Conservation (phyloP, 768 basidiomycete genomes). For the Naganishia onofrii region DNA sequence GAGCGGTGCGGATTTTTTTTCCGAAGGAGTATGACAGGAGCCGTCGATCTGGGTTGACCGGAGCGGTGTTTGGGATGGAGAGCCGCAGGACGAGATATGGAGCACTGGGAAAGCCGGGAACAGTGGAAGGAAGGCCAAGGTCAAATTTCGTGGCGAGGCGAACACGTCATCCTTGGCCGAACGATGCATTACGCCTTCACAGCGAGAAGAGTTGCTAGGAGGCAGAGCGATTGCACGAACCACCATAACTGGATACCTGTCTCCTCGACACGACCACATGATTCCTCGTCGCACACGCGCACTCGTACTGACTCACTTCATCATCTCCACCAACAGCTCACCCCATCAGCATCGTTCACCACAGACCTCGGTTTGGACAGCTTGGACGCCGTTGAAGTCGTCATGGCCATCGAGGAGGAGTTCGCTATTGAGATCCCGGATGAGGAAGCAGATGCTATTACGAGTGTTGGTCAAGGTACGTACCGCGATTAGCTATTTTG, state of each 20-base stretch:
- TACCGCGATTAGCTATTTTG: conserved; percentile 29
- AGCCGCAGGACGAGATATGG: background rate
- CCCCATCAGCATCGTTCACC: conserved; percentile 64
- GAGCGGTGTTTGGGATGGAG: no score
- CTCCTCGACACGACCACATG: background rate
- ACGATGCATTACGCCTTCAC: background rate
- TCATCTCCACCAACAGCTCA: conserved; percentile 60
- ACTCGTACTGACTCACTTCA: background rate
- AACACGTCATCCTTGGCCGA: background rate
- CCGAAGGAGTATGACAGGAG: no score
- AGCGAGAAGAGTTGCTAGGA: no score
- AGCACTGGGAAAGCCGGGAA: background rate
- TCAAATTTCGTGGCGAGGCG: background rate
- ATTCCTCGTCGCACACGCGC: background rate
- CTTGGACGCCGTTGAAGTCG: conserved; percentile 93
- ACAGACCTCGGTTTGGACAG: conserved; percentile 90
- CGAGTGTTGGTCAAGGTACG: conserved; percentile 84
- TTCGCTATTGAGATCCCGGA: conserved; percentile 98
- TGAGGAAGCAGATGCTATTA: conserved; percentile 89
- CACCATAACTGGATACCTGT: background rate
- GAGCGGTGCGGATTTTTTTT: background rate
- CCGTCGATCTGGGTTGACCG: no score
- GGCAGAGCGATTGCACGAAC: no score
- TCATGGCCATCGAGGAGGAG: conserved; percentile 99
- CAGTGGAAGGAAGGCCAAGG: background rate